phyloP scores from a whole-genome alignment of 2,329 filamentous ascomycete species.

The Myriosclerotinia scirpicola region DNA sequence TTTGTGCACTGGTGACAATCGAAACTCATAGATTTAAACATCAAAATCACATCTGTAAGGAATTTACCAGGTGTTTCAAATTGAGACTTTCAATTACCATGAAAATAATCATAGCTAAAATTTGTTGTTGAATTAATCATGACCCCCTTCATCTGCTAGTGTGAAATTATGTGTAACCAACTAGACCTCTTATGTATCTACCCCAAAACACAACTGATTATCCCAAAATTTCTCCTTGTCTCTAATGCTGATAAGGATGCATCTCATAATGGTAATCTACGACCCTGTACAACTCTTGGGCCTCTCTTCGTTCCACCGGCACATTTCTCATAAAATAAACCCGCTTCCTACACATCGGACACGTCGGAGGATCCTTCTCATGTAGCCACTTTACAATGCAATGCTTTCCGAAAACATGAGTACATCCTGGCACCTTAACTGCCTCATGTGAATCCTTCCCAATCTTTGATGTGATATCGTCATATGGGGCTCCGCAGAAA shows the following conservation, averaged over 20 bases:
- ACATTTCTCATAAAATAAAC: not conserved
- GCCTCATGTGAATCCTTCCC: not conserved
- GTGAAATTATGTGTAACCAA: fast-evolving
- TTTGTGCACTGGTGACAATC: not conserved
- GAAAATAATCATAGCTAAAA: not conserved
- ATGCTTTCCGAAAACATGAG: not conserved
- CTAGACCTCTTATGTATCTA: not conserved
- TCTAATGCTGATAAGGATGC: not conserved
- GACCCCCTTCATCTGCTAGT: not conserved
- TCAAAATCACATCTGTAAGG: not conserved
- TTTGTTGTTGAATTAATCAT: not conserved
- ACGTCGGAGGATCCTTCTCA: not conserved
- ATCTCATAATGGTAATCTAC: not conserved
- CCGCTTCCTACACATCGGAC: not conserved
- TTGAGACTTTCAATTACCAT: not conserved
- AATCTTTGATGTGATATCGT: not conserved
- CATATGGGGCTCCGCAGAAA: not conserved
- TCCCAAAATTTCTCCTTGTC: fast-evolving
- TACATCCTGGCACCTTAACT: not conserved
- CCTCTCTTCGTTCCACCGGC: not conserved
- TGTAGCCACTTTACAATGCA: not conserved
- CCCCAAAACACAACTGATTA: too few relatives aligned
- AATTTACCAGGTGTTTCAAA: too few relatives aligned
- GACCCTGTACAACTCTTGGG: not conserved
- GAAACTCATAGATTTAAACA: not conserved